Conservation (phyloP, 306 rosid genomes). For the Chamaecrista fasciculata region DNA sequence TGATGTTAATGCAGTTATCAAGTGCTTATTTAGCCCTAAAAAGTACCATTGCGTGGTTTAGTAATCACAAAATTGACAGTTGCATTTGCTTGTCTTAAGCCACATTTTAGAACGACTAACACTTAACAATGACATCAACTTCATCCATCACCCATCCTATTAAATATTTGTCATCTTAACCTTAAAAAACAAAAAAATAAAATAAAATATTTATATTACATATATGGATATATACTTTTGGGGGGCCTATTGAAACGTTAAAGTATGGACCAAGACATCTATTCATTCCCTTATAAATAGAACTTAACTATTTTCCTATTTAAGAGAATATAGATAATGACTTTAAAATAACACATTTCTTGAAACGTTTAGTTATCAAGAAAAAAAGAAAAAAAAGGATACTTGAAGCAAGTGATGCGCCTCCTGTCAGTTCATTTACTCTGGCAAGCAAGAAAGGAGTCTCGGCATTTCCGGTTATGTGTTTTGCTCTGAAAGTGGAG, state of each 20-base stretch:
- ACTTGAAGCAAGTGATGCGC: constrained; percentile 88
- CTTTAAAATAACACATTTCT: not conserved
- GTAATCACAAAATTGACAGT: not conserved
- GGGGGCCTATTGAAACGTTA: not conserved
- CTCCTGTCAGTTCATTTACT: constrained; percentile 78
- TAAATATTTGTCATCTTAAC: too few species aligned
- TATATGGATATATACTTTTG: too few species aligned
- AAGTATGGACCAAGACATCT: not conserved
- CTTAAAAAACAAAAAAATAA: too few species aligned
- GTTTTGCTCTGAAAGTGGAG: constrained; percentile 54
- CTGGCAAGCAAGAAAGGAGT: constrained; percentile 87
- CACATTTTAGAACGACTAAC: not conserved
- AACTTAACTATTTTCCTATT: not conserved
- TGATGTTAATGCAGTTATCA: too few species aligned
- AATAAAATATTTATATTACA: too few species aligned
- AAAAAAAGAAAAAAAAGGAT: constrained; percentile 38
- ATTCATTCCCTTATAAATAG: not conserved
- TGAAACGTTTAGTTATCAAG: not conserved
- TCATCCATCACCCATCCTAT: not conserved
- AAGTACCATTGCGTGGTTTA: not conserved
- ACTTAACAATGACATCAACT: not conserved
- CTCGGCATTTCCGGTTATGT: constrained; percentile 71
- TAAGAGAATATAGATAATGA: not conserved
- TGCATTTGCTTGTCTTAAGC: not conserved
- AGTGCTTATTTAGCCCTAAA: not conserved